Percentiles rank a stretch among this genome's conserved stretches.
phyloP scores from a whole-genome alignment of 192 early-diverging fungal genomes.

The Dispira parvispora region DNA sequence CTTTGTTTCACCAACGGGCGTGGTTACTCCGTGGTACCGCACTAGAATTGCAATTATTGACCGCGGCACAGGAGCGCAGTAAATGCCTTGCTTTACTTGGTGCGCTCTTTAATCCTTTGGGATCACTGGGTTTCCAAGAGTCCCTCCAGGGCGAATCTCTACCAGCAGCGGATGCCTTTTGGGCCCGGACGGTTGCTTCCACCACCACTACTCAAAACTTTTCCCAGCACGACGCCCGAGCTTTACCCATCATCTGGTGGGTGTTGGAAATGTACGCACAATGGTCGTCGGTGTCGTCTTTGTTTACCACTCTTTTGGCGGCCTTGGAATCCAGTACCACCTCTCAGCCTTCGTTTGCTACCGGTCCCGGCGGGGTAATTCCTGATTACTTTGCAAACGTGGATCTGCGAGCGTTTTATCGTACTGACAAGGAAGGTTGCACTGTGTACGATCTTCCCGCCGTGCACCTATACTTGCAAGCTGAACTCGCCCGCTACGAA shows the following conservation, averaged over 20 bases:
- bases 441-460: constrained; percentile 52
- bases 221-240: constrained; percentile 1
- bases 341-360: background rate
- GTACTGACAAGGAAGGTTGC: constrained; percentile 37
- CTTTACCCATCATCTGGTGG: constrained; percentile 2
- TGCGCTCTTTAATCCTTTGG: constrained; percentile 15
- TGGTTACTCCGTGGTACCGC: constrained; percentile 82
- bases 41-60: constrained; percentile 66
- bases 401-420: constrained; percentile 28
- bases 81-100: constrained; percentile 29
- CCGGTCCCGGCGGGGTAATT: background rate
- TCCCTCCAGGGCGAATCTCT: no score
- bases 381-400: constrained; percentile 12
- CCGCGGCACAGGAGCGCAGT: constrained; percentile 20
- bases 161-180: background rate
- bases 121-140: no score
- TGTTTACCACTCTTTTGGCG: background rate
- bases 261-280: constrained; percentile 2
- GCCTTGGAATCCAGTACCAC: background rate
- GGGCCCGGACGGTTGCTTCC: background rate
- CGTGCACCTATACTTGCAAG: constrained; percentile 37
- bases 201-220: constrained; percentile 14
- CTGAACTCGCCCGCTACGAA: constrained; percentile 25
- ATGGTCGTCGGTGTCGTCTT: background rate
- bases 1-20: constrained; percentile 64